These are phyloP conservation scores for Septoria petroselini DNA, from an alignment of 2,329 filamentous ascomycete genomes.

Conservation along the genomic window DNA sequence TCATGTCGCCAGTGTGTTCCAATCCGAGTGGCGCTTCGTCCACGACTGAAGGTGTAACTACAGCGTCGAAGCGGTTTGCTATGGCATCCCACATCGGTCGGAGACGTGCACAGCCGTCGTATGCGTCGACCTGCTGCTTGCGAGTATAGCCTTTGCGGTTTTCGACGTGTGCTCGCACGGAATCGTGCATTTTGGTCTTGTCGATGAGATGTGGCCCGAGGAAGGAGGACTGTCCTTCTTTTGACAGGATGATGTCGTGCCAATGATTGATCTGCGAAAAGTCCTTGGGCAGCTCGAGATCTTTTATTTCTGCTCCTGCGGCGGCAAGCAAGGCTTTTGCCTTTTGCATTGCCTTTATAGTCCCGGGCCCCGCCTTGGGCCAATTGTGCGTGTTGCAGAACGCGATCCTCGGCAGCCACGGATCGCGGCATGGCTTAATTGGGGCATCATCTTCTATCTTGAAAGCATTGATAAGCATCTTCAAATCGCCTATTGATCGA, in stretches of 20 bases:
- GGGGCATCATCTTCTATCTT: neutral
- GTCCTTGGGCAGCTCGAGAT: slow-evolving; percentile 52
- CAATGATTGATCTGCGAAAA: slow-evolving; percentile 51
- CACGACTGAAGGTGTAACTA: slow-evolving; percentile 57
- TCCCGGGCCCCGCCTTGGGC: slow-evolving; percentile 39
- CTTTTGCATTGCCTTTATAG: slow-evolving; percentile 36
- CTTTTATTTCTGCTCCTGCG: slow-evolving; percentile 55
- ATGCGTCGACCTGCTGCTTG: slow-evolving; percentile 52
- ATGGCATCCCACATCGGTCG: slow-evolving; percentile 57
- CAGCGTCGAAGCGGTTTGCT: slow-evolving; percentile 51
- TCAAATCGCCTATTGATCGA: slow-evolving; percentile 56
- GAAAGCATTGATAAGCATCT: slow-evolving; percentile 51
- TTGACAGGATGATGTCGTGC: slow-evolving; percentile 50
- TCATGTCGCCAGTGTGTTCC: slow-evolving; percentile 54
- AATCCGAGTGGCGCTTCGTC: slow-evolving; percentile 60
- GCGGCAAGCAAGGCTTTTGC: slow-evolving; percentile 35
- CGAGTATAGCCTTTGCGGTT: slow-evolving; percentile 46
- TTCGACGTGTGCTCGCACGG: slow-evolving; percentile 47
- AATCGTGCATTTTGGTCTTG: neutral
- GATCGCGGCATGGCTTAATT: slow-evolving; percentile 41
- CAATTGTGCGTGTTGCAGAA: slow-evolving; percentile 55
- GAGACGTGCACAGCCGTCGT: slow-evolving; percentile 56
- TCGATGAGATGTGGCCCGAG: slow-evolving; percentile 47
- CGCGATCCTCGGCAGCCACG: slow-evolving; percentile 48
- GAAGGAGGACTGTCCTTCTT: slow-evolving; percentile 55